Evolutionary conservation across 768 basidiomycete genomes (phyloP), one percentile per base, ranked within the genome.

Genomic region (Fomitopsis pulvina): DNA sequence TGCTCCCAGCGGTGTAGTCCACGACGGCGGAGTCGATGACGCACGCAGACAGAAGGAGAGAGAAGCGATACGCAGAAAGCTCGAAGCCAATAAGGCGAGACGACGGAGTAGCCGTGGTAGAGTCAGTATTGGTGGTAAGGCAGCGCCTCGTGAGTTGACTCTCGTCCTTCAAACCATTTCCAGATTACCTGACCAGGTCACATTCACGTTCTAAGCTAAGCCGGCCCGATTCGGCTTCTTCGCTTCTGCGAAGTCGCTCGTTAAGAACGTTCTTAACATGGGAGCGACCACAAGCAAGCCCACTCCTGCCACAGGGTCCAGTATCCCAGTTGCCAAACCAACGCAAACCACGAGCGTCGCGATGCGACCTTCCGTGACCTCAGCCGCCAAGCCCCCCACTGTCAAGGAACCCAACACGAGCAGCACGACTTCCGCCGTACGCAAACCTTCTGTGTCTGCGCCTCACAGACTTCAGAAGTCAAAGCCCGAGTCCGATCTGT

Each of bases 201-300:
- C 65, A 50, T 22, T 45, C 48, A 54, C 57, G 71, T 66, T 60
- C 45, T 72, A 71, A 60, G 68, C 56, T 21, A 79, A 79, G 55
- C 67, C 79, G 1, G 71, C 79, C 3, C 77, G 79, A 30, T 80
- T 87, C 51, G 87, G 85, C 1, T 87, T 90, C 69, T 64, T 90
- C 5, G 74, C 81, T 7, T 69, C 73, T 20, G 81, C 87, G 7
- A 89, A 87, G 62, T 77, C 78, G 0, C 68, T 89, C 2, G 86
- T 89, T 3, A 71, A 75, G 57, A 85, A 76, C 54, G 85, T 90
- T 1, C 89, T 85, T 85, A 81, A 79, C 57, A 72, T 83, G 55
- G 78, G 75, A 22, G 63, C 66, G 14, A 45, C 56, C 11, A 65
- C 62, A 18, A 60, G 62, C 16, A 70, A 61, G 44, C 45, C 60